These are phyloP conservation scores for Ormosia emarginata DNA, from an alignment of 306 rosid species.

Conservation along the genomic window DNA sequence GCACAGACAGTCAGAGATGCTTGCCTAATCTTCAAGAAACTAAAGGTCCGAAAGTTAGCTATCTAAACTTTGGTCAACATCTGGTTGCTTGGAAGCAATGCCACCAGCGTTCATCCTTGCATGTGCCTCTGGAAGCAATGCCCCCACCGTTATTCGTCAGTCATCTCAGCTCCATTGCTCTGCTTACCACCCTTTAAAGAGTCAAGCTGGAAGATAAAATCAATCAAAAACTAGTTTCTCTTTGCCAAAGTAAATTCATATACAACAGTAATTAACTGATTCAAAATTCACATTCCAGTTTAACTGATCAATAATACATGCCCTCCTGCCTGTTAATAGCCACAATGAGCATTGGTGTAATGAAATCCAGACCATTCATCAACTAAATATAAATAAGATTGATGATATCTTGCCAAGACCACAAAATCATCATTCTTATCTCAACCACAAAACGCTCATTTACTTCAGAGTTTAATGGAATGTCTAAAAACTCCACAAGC, in stretches of 20 bases:
- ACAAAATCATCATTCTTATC: not conserved
- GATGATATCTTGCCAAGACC: not conserved
- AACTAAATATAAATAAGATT: not conserved
- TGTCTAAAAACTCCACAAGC: not conserved
- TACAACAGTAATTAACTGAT: not conserved
- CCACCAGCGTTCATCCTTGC: constrained; percentile 92
- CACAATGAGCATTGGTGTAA: not conserved
- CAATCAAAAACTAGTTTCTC: constrained; percentile 25
- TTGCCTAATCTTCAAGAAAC: constrained; percentile 55
- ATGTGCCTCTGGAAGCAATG: constrained; percentile 97
- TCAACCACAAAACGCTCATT: too few relatives aligned
- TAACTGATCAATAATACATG: not conserved
- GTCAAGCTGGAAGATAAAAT: constrained; percentile 66
- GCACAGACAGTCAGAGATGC: not conserved
- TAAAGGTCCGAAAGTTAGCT: constrained; percentile 71
- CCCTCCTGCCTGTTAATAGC: not conserved
- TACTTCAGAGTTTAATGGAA: not conserved
- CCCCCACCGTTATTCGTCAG: constrained; percentile 69
- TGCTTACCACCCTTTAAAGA: constrained; percentile 72
- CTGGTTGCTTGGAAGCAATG: constrained; percentile 70
- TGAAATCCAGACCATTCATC: not conserved
- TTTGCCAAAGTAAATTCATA: not conserved
- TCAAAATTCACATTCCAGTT: too few relatives aligned
- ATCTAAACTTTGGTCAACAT: constrained; percentile 83
- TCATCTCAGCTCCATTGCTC: constrained; percentile 92